Conservation (phyloP, 2,329 filamentous ascomycete species). For the Hymenoscyphus linearis region DNA sequence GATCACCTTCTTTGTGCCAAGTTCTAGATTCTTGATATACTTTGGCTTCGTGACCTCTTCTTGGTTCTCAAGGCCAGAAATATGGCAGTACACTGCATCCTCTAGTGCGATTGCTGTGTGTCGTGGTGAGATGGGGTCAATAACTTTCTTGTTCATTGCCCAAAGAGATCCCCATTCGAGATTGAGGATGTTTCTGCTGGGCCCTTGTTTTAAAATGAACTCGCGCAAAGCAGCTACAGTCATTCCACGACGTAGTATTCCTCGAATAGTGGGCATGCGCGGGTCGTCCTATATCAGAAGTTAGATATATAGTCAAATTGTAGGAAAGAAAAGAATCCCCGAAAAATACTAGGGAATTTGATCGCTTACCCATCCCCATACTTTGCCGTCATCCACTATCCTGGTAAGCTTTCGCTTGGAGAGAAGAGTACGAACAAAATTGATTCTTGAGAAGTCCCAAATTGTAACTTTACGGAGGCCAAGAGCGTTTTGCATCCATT, state of each 20-base stretch:
- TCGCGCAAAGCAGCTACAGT: slow-evolving; percentile 72
- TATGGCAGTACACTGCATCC: background rate
- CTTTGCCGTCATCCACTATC: slow-evolving; percentile 67
- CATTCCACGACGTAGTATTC: slow-evolving; percentile 66
- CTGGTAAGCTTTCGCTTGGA: slow-evolving; percentile 80
- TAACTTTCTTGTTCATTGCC: slow-evolving; percentile 68
- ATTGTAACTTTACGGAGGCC: slow-evolving; percentile 69
- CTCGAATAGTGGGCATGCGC: slow-evolving; percentile 77
- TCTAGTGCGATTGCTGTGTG: background rate
- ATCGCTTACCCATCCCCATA: slow-evolving; percentile 59
- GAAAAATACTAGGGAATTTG: no score
- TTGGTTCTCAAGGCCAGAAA: background rate
- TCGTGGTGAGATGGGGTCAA: slow-evolving; percentile 68
- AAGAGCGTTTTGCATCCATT: slow-evolving; percentile 72
- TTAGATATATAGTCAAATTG: background rate
- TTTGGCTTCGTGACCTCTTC: background rate
- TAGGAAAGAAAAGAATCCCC: background rate
- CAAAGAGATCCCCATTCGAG: slow-evolving; percentile 73
- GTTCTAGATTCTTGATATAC: background rate
- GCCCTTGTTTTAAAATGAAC: slow-evolving; percentile 76
- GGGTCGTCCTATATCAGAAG: slow-evolving; percentile 55
- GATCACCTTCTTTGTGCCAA: background rate
- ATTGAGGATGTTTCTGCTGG: slow-evolving; percentile 72
- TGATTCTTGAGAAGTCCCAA: slow-evolving; percentile 80
- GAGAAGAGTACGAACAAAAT: slow-evolving; percentile 73